Evolutionary conservation across 176 grass and related monocot genomes (phyloP), one percentile per base, ranked within the genome.

Genomic region (Thinopyrum elongatum): DNA sequence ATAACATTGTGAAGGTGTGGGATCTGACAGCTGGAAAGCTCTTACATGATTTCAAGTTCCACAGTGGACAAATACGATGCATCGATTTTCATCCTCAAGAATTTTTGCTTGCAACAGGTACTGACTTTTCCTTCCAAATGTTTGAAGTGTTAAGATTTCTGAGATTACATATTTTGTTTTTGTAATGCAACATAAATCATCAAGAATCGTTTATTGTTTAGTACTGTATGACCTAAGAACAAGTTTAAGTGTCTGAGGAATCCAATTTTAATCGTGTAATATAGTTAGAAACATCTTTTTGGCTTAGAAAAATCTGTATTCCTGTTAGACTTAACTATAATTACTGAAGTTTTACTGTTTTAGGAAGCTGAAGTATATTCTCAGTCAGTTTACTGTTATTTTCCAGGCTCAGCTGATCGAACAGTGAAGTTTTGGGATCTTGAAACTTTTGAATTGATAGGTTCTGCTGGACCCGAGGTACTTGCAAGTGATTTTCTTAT

Each of bases 341-440:
- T 75, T 53, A 72, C 12, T 74, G 28, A 83, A 34, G 3, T 31
- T 79, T 58, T 22, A 58, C 55, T 58, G 17, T 58, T 58, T 77
- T 65, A 79, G 39, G n/a, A 75, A n/a, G 34, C 62, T n/a, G 38
- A n/a, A 81, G 17, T 83, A 64, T 80, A 11, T 85, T 41, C 69
- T 76, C 10, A 83, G 38, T 39, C 55, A 70, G 57, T 84, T 79
- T 61, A 55, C 21, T 88, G 35, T 73, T 72, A 78, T 85, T 82
- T 94, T 88, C 31, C 84, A 95, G 97, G 94, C 27, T 95, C 94
- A 61, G 86, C 88, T 81, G 94, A 98, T 82, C 90, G 78, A 65
- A 98, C 93, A 1, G 93, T 98, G 62, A 98, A 95, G 44, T 95
- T 98, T 92, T 98, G 97, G 97, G 97, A 98, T 68, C 90, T 98